phyloP scores from a whole-genome alignment of 1,139 yeast species.

The Taiozyma sp. region DNA sequence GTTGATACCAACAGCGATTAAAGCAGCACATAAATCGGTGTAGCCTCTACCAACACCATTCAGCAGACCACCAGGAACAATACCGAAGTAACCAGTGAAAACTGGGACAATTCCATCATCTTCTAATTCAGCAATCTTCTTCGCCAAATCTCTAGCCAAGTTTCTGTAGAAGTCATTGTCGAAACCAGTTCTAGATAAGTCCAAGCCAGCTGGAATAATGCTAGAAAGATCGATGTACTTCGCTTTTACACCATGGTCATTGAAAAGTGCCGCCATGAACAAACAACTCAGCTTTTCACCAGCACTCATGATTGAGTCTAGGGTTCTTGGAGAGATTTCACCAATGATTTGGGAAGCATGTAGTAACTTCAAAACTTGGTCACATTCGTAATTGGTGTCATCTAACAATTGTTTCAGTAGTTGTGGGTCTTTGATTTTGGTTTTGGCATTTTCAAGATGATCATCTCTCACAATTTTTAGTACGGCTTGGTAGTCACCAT shows the following conservation, averaged over 20 bases:
- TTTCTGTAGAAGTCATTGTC: constrained; percentile 66
- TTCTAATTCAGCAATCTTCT: constrained; percentile 43
- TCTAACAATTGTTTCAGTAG: constrained; percentile 45
- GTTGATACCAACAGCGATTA: constrained; percentile 85
- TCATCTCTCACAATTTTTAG: constrained; percentile 69
- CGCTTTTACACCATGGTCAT: constrained; percentile 75
- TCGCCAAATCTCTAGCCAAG: constrained; percentile 57
- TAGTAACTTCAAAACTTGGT: constrained; percentile 61
- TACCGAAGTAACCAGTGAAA: constrained; percentile 91
- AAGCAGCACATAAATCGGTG: constrained; percentile 96
- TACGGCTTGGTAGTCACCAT: constrained; percentile 43
- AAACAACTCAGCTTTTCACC: constrained; percentile 92
- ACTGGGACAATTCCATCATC: constrained; percentile 62
- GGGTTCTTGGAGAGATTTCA: constrained; percentile 83
- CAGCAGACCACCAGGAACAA: constrained; percentile 89
- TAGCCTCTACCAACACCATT: constrained; percentile 96
- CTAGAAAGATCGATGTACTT: constrained; percentile 75
- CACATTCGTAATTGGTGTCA: constrained; percentile 62
- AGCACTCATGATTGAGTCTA: constrained; percentile 85
- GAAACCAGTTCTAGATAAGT: constrained; percentile 44
- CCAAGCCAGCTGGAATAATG: constrained; percentile 58
- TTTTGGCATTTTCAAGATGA: constrained; percentile 71
- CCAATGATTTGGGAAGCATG: constrained; percentile 90
- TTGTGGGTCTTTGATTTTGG: constrained; percentile 40
- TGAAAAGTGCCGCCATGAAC: constrained; percentile 81